A percentile compares a stretch with the other conserved stretches of the same genome.
Conservation (phyloP, 352 stramenopile species). For the Elongisporangium anandrum region DNA sequence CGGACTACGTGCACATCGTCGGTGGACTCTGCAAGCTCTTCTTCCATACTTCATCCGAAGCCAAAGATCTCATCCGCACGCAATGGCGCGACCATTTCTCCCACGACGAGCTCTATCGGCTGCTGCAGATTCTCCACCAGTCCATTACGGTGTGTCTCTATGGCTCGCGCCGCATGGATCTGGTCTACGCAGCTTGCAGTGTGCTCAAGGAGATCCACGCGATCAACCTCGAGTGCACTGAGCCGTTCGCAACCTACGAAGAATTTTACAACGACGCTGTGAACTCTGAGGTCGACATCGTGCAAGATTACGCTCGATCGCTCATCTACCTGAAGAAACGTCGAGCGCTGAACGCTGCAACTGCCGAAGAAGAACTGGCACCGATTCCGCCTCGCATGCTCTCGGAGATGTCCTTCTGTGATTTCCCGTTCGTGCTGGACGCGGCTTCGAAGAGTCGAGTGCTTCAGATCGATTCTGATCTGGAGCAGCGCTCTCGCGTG, state of each 20-base stretch:
- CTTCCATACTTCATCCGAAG: conserved; percentile 39
- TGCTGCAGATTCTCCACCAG: conserved; percentile 73
- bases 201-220: conserved; percentile 63
- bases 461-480: conserved; percentile 70
- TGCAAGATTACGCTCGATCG: conserved; percentile 70
- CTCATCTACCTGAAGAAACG: conserved; percentile 72
- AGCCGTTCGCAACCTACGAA: conserved; percentile 54
- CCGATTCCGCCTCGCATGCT: conserved; percentile 48
- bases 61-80: conserved; percentile 47
- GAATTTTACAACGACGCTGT: conserved; percentile 84
- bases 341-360: conserved; percentile 12
- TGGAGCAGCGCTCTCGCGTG: conserved; percentile 55
- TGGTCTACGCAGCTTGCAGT: conserved; percentile 66
- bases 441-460: conserved; percentile 75
- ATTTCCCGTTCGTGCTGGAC: conserved; percentile 78
- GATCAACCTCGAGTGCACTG: conserved; percentile 43
- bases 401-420: conserved; percentile 78
- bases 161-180: conserved; percentile 63
- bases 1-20: conserved; percentile 66
- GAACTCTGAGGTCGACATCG: conserved; percentile 78
- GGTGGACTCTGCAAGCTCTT: conserved; percentile 69
- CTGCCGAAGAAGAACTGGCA: conserved; percentile 10
- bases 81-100: conserved; percentile 55
- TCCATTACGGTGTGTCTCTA: conserved; percentile 75
- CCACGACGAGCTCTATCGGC: conserved; percentile 53